phyloP scores from a whole-genome alignment of 225 moss, liverwort and hornwort species.

The Pleurozium schreberi region DNA sequence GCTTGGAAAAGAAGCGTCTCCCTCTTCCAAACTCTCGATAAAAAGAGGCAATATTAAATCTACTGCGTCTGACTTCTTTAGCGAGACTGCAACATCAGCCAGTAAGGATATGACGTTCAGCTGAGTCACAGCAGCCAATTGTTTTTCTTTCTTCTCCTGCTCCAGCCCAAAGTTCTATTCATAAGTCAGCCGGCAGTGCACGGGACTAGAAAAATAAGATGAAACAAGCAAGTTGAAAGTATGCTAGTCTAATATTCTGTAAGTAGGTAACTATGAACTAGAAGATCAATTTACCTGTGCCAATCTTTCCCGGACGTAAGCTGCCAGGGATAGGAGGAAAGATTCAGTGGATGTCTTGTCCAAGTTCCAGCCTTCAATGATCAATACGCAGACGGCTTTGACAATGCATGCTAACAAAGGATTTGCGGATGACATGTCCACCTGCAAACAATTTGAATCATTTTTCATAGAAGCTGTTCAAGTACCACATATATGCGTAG shows the following conservation, averaged over 20 bases:
- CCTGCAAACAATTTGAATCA: constrained; percentile 25
- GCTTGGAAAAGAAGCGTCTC: constrained; percentile 51
- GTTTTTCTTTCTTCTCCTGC: constrained; percentile 63
- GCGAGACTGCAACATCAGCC: constrained; percentile 47
- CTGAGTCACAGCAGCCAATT: constrained; percentile 54
- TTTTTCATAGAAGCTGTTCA: neutral
- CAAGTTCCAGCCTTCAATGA: constrained; percentile 55
- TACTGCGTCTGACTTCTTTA: constrained; percentile 52
- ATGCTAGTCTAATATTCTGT: neutral
- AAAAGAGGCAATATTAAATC: constrained; percentile 72
- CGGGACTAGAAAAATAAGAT: neutral
- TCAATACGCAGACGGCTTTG: constrained; percentile 45
- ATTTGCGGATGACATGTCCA: constrained; percentile 42
- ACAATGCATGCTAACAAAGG: constrained; percentile 39
- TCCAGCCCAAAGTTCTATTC: neutral
- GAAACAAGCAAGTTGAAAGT: neutral
- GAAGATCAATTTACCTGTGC: constrained; percentile 30
- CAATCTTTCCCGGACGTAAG: constrained; percentile 53
- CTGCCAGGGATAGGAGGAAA: constrained; percentile 64
- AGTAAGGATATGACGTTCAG: constrained; percentile 65
- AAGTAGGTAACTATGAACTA: neutral
- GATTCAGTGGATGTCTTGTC: constrained; percentile 60
- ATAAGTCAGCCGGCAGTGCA: neutral
- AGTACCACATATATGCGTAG: neutral
- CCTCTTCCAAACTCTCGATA: constrained; percentile 72